Base-by-base conservation (phyloP, 208 protist species). In the Crithidia bombi region DNA sequence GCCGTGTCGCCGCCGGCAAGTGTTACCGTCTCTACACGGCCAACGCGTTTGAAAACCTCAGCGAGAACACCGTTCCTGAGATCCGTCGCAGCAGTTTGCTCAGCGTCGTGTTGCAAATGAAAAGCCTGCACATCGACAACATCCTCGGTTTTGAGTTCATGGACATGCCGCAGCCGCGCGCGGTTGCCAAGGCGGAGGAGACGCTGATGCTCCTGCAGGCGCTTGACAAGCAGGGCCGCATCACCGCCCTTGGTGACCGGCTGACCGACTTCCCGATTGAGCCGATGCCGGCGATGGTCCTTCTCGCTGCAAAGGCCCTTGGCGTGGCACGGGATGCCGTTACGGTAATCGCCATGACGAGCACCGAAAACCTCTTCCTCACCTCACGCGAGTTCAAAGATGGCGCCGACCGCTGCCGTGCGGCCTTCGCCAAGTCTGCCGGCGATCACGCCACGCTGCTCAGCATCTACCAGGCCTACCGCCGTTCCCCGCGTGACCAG, bases 241-340 rank as follows among this genome's bases (percentile, higher is more conserved):
- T 97, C 62, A 97, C 93, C 3, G 70, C 78, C 86, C 67, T 98
- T 78, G 98, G 98, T 6, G 71, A 83, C 62, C 91, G 98, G 10
- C 93, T 99, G 77, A 98, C 96, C 5, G 96, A 99, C 81, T 99
- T 99, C 65, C 98, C 99, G 6, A 92, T 99, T 63, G 98, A 99
- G 58, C 98, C 99, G 26, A 95, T 85, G 69, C 73, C 99, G 1
- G 93, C 97, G 17, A 99, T 99, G 86, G 97, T 98, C 63, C 75
- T 99, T 9, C 93, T 99, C 39, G 83, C 87, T 0, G 93, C 86
- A 14, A 96, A 97, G 54, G 96, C 98, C 10, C 65, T 99, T 1
- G 93, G 94, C 1, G 98, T 98, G 35, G 76, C 82, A 2, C 94
- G 92, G 46, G 98, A 99, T 56, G 95, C 98, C 5, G 73, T 98